These are phyloP conservation scores for Boletus subparvulus DNA, from an alignment of 768 basidiomycete genomes.

Conservation along the genomic window DNA sequence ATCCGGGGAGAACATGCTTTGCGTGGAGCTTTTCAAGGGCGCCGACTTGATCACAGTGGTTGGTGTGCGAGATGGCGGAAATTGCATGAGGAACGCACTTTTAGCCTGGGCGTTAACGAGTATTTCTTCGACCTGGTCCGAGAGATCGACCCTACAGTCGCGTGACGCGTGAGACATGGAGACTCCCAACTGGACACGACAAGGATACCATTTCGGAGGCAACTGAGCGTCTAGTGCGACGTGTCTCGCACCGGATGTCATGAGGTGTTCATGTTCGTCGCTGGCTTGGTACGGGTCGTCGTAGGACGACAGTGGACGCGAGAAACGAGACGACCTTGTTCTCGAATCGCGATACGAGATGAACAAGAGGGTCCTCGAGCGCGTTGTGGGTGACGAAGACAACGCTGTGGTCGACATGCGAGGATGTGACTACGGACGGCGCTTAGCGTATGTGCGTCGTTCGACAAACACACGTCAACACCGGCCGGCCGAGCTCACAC, in stretches of 20 bases:
- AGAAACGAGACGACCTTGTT: conserved; percentile 42
- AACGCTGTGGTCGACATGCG: conserved; percentile 33
- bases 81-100: conserved; percentile 52
- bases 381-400: conserved; percentile 53
- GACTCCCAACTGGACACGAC: not conserved
- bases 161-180: conserved; percentile 19
- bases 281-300: conserved; percentile 45
- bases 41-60: conserved; percentile 54
- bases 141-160: conserved; percentile 78
- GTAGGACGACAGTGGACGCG: conserved; percentile 42
- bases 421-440: conserved; percentile 16
- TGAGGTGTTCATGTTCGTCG: conserved; percentile 69
- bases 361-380: conserved; percentile 90
- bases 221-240: conserved; percentile 57
- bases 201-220: conserved; percentile 81
- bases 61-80: conserved; percentile 11
- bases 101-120: conserved; percentile 68
- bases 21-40: conserved; percentile 93
- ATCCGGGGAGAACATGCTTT: conserved; percentile 93
- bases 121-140: conserved; percentile 85
- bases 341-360: conserved; percentile 88
- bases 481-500: conserved; percentile 2
- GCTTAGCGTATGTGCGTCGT: conserved; percentile 14
- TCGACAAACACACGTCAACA: conserved; percentile 27
- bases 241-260: conserved; percentile 39